Percentiles rank a stretch among this genome's conserved stretches.
phyloP scores from a whole-genome alignment of 2,329 filamentous ascomycete species.

The Phialophora chinensis region DNA sequence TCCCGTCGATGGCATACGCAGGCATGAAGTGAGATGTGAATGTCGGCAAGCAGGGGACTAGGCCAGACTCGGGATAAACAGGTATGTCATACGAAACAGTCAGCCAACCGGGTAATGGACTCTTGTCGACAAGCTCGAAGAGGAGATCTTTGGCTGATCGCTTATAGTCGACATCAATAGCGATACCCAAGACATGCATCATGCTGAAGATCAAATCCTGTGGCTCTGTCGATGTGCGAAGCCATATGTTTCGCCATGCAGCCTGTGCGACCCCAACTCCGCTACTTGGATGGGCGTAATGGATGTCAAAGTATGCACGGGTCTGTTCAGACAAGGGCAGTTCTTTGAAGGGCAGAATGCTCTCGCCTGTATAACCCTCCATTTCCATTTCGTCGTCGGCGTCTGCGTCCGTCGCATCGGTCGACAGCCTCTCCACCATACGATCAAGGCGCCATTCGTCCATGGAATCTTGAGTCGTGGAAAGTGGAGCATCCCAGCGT shows the following conservation, averaged over 20 bases:
- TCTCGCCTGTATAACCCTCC: not conserved
- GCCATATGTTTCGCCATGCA: conserved; percentile 7
- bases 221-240: conserved; percentile 10
- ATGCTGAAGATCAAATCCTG: conserved; percentile 11
- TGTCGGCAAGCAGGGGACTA: not conserved
- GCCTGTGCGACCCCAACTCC: not conserved
- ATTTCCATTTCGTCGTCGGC: not conserved
- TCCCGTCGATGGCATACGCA: not conserved
- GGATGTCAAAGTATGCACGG: not conserved
- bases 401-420: not conserved
- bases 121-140: conserved; percentile 3
- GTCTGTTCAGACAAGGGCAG: not conserved
- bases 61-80: not conserved
- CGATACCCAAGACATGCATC: not conserved
- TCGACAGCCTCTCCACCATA: not conserved
- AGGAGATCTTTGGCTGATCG: not conserved
- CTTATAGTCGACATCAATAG: not conserved
- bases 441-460: not conserved
- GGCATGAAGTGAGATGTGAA: conserved; percentile 1
- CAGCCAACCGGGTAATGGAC: not conserved
- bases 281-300: not conserved
- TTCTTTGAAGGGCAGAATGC: not conserved
- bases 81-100: not conserved
- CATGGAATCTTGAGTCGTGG: not conserved
- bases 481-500: not conserved